Base-by-base conservation (phyloP, 1,284 basidiomycete genomes). In the Leccinum pachyderme region DNA sequence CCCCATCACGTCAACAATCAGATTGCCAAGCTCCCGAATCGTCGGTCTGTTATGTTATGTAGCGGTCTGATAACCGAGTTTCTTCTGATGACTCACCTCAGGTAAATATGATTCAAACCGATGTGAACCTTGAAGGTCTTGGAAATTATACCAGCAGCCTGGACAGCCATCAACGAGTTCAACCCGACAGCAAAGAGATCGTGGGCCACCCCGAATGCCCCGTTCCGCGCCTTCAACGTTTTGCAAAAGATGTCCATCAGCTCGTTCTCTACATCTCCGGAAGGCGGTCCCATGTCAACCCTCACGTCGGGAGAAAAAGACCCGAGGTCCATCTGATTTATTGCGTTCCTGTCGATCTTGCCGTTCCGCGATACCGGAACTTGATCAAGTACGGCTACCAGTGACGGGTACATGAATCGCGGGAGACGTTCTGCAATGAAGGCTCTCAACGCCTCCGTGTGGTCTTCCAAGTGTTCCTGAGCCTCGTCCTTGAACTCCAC, bases 131-230 rank as follows among this genome's bases (percentile, higher is more conserved):
- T 55, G 47, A 68, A 70, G 6, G 65, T 69, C 59, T 67, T 69
- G 29, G 68, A 65, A 28, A 68, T 55, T 15, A 63, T 5, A 44
- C 66, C 68, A 39, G 66, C 68, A 1, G 63, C 68, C 52, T 70
- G 66, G 27, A 68, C 68, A 7, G 66, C 62, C 66, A 69, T 70
- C 46, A 67, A 43, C 24, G 68, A 65, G 54, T 69, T 70, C 56
- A 68, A 48, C 18, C 66, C 66, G 12, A 68, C 53, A 18, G 66
- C 59, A 32, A 70, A 68, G n/a, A 68, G 53, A 49, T 68, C 68
- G 22, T 65, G 68, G 11, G 56, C 55, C 27, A 63, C 65, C 9
- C 66, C 66, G 25, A 70, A 70, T n/a, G 49, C 48, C 33, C 59
- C 54, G 24, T 55, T 60, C 32, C 56, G 61, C 7, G 61, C 53